A percentile compares a stretch with the other conserved stretches of the same genome.
Conservation (phyloP, 108 stramenopile genomes). For the Nitzschia sp. region DNA sequence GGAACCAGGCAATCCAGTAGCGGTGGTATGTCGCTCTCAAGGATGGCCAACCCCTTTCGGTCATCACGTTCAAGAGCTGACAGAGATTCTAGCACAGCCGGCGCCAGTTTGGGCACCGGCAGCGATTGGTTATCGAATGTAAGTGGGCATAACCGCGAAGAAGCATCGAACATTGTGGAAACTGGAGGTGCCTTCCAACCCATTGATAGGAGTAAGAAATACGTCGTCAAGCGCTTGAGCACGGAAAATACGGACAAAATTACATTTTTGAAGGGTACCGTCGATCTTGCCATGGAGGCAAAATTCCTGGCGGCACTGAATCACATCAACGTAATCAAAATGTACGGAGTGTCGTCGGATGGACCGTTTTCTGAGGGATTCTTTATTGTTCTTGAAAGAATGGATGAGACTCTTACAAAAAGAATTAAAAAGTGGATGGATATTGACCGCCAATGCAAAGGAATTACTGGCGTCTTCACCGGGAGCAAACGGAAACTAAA, state of each 20-base stretch:
- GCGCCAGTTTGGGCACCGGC: not conserved
- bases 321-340: constrained; percentile 45
- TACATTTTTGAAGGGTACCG: constrained; percentile 57
- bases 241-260: constrained; percentile 35
- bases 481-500: constrained; percentile 35
- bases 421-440: constrained; percentile 45
- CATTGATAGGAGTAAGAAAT: constrained; percentile 15
- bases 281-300: constrained; percentile 58
- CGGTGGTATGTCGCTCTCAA: not conserved
- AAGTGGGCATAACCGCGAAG: not conserved
- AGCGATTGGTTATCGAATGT: constrained; percentile 5
- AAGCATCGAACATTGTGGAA: not conserved
- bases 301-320: constrained; percentile 36
- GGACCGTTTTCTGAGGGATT: constrained; percentile 43
- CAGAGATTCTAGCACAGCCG: not conserved
- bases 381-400: constrained; percentile 49
- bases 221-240: constrained; percentile 39
- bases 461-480: constrained; percentile 47
- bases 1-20: not conserved
- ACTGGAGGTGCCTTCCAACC: not conserved
- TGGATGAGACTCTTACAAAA: constrained; percentile 40
- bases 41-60: not conserved
- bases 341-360: constrained; percentile 24
- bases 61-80: not conserved
- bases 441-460: constrained; percentile 43